Evolutionary conservation across 257 asterid species (phyloP).

Genomic region (Solanum stenotomum): DNA sequence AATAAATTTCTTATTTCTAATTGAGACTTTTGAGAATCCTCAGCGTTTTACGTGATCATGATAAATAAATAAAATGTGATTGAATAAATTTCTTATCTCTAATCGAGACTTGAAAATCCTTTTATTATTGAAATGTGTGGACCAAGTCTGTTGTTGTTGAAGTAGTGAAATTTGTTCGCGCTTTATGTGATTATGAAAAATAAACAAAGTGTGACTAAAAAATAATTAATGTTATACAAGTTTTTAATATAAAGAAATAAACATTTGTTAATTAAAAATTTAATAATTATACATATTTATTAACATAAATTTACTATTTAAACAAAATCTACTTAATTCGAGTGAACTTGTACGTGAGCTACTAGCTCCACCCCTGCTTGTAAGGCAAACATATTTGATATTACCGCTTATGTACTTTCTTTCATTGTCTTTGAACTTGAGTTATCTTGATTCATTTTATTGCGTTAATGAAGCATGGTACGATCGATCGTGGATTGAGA

Average conservation of each 20-base stretch:
- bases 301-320: no score
- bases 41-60: rapidly evolving
- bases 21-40: not conserved
- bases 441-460: no score
- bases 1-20: constrained; percentile 2
- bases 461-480: no score
- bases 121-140: not conserved
- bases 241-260: not conserved
- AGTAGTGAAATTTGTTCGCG: not conserved
- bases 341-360: no score
- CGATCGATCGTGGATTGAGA: no score
- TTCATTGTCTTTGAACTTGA: no score
- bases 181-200: not conserved
- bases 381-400: no score
- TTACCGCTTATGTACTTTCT: no score
- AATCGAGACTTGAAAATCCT: not conserved
- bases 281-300: no score
- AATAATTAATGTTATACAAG: not conserved
- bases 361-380: no score
- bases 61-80: not conserved
- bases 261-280: not conserved
- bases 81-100: not conserved
- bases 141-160: not conserved
- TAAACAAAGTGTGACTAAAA: not conserved
- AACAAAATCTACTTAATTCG: no score